These are phyloP conservation scores for Oryza meridionalis DNA, from an alignment of 176 grass and related monocot species.

Conservation along the genomic window DNA sequence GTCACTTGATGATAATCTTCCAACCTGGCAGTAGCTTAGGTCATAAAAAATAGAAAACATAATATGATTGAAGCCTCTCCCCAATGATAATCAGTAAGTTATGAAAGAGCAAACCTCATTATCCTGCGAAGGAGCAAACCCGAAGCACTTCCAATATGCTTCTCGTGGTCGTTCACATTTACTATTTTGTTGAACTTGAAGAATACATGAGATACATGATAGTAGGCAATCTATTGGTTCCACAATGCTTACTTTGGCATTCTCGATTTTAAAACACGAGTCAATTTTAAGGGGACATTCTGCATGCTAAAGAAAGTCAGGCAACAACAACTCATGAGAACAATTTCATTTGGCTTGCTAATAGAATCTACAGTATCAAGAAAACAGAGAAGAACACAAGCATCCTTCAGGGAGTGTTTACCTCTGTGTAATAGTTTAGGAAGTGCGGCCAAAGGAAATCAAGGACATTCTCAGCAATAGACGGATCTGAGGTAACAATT, in stretches of 20 bases:
- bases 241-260: slow-evolving; percentile 60
- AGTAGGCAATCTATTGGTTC: slow-evolving; percentile 79
- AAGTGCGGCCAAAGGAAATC: slow-evolving; percentile 91
- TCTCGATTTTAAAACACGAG: slow-evolving; percentile 70
- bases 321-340: slow-evolving; percentile 40
- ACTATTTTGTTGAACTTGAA: slow-evolving; percentile 53
- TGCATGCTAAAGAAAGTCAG: slow-evolving; percentile 55
- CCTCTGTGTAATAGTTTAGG: slow-evolving; percentile 72
- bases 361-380: slow-evolving; percentile 10
- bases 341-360: slow-evolving; percentile 25
- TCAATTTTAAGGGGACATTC: slow-evolving; percentile 68
- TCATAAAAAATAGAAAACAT: slow-evolving; percentile 23
- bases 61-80: slow-evolving; percentile 31
- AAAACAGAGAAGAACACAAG: slow-evolving; percentile 21
- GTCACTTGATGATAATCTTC: slow-evolving; percentile 59
- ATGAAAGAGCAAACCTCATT: slow-evolving; percentile 62
- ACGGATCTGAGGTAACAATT: slow-evolving; percentile 65
- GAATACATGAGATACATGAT: slow-evolving; percentile 71
- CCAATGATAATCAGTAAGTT: slow-evolving; percentile 21
- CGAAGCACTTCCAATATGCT: slow-evolving; percentile 72
- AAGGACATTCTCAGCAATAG: slow-evolving; percentile 57
- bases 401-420: slow-evolving; percentile 30
- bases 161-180: slow-evolving; percentile 54
- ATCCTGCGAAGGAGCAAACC: slow-evolving; percentile 82
- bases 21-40: slow-evolving; percentile 53